Evolutionary conservation across 257 asterid species (phyloP).

Genomic region (Orobanche coerulescens): DNA sequence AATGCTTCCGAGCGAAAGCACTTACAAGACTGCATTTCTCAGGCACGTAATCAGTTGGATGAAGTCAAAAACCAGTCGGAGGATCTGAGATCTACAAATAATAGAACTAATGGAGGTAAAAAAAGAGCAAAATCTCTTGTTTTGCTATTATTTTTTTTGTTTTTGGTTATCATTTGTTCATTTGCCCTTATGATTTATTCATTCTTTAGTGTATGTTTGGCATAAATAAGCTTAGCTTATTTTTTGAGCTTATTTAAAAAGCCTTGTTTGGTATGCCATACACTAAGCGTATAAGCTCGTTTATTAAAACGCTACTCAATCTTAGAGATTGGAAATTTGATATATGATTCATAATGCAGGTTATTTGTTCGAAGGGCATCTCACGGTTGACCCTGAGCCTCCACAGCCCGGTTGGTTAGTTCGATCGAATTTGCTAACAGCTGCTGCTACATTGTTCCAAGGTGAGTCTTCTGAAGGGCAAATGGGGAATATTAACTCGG

Average conservation of each 20-base stretch:
- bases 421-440: conserved; percentile 52
- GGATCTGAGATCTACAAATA: conserved; percentile 26
- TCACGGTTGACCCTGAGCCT: conserved; percentile 92
- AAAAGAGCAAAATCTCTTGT: not conserved
- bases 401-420: conserved; percentile 87
- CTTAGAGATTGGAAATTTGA: no score
- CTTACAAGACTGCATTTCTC: conserved; percentile 48
- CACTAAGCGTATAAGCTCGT: no score
- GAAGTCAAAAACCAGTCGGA: conserved; percentile 44
- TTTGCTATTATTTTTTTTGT: not conserved
- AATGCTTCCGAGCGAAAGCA: conserved; percentile 53
- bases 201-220: no score
- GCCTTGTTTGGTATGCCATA: no score
- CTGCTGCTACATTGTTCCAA: conserved; percentile 57
- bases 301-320: no score
- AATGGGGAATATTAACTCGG: conserved; percentile 25
- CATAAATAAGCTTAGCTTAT: no score
- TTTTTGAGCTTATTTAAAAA: no score
- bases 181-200: no score
- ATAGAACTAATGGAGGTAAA: conserved; percentile 51
- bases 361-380: conserved; percentile 93
- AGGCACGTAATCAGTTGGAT: conserved; percentile 57
- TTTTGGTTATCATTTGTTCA: no score
- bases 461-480: conserved; percentile 63
- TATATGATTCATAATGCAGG: conserved; percentile 43